Evolutionary conservation across 805 yeast species (phyloP), one percentile per base, ranked within the genome.

Genomic region (Maudiozyma bulderi): DNA sequence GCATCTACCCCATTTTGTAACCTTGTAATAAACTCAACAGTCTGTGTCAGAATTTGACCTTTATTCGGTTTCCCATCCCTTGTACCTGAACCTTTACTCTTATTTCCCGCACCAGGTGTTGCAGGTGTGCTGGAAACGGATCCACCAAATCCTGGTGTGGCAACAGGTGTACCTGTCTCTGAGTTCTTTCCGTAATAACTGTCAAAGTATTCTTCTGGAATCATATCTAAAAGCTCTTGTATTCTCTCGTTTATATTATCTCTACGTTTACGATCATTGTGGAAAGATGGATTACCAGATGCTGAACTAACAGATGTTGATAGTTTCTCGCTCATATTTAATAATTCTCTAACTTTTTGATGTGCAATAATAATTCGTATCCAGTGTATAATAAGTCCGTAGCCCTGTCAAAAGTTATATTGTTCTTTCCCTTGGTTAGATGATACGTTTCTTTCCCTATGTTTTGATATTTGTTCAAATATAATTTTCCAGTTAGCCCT

Each of bases 21-120:
- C 52, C 68, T 68, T 51, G 77, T 80, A 40, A 86, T 77, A 58
- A 84, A 85, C 52, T 83, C 89, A 2, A 85, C 89, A 0, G 87
- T 77, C 58, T 82, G 84, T 8, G 86, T 76, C 50, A 86, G 68
- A 2, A 86, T 84, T 61, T 84, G 91, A 1, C 95, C 95, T 66
- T 86, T 86, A 59, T 84, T 85, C 0, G 95, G 95, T 55, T 83
- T 84, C 2, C 91, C 93, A 57, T 84, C 91, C 54, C 82, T 84
- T 0, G 91, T 84, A 0, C 91, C 91, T 6, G 78, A 71, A 3
- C 78, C 75, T 54, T 73, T 74, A 1, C 51, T 46, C 42, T 54
- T 60, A 7, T 44, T 26, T 10, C 48, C 35, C 29, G 50, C 46
- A 26, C 46, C 38, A 3, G 55, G 51, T n/a, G 54, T 50, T 26